A percentile compares a stretch with the other conserved stretches of the same genome.
phyloP scores from a whole-genome alignment of 805 yeast genomes.

The Wickerhamiella musiphila region DNA sequence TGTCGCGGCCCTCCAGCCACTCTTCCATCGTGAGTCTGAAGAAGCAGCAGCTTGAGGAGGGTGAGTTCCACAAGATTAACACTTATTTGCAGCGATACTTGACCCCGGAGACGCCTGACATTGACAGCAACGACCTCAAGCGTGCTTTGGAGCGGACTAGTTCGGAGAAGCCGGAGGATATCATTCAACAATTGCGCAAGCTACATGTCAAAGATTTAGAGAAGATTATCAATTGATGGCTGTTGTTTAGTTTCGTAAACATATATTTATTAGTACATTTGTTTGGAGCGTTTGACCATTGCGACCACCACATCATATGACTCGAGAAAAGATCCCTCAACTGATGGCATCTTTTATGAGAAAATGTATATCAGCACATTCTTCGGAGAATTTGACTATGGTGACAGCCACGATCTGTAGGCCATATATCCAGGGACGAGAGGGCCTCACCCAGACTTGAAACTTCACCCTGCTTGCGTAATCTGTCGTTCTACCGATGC shows the following conservation, averaged over 20 bases:
- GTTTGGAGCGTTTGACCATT: no score
- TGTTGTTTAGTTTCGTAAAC: neutral
- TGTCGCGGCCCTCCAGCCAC: constrained; percentile 15
- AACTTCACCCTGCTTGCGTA: neutral
- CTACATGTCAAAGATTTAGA: constrained; percentile 10
- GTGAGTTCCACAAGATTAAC: constrained; percentile 79
- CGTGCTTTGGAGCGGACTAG: neutral
- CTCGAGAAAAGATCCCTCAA: no score
- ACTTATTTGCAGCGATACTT: constrained; percentile 31
- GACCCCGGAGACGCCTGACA: constrained; percentile 1
- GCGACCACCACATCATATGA: no score
- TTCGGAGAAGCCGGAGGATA: constrained; percentile 4
- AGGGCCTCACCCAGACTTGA: no score
- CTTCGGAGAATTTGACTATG: neutral
- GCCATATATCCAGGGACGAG: neutral
- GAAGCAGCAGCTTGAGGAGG: constrained; percentile 78
- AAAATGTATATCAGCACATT: no score
- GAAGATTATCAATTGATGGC: constrained; percentile 8
- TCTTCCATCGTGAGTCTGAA: constrained; percentile 24
- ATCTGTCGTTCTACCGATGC: neutral
- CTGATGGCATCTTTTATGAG: no score
- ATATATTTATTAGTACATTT: neutral
- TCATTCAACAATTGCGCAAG: constrained; percentile 4
- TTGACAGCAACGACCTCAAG: neutral
- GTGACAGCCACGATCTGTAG: neutral